Percentiles rank a stretch among this genome's conserved stretches.
phyloP scores from a whole-genome alignment of 2,329 filamentous ascomycete species.

The Penicillium polonicum region DNA sequence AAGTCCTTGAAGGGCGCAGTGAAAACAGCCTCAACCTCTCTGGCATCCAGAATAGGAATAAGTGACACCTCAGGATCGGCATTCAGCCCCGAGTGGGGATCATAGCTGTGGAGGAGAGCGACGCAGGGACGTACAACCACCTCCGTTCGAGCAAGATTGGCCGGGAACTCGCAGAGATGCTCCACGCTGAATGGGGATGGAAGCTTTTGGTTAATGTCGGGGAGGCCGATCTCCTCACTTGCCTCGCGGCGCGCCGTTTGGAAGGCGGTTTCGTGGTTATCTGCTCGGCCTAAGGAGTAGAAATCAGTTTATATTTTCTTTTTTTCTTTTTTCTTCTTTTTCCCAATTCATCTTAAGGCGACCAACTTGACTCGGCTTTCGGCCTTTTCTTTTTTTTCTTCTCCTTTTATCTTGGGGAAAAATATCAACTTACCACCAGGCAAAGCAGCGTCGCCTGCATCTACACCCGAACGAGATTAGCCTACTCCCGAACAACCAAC shows the following conservation, averaged over 20 bases:
- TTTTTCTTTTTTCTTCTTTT: conserved; percentile 7
- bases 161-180: conserved; percentile 80
- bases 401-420: background rate
- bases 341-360: background rate
- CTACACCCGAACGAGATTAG: conserved; percentile 29
- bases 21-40: conserved; percentile 92
- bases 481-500: conserved; percentile 4
- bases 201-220: conserved; percentile 66
- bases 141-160: conserved; percentile 70
- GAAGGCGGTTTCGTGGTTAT: conserved; percentile 60
- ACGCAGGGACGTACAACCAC: conserved; percentile 74
- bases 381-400: background rate
- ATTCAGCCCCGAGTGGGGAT: conserved; percentile 42
- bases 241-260: conserved; percentile 87
- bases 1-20: conserved; percentile 87
- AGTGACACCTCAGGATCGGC: conserved; percentile 65
- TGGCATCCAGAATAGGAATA: conserved; percentile 78
- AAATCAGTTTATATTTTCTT: background rate
- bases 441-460: conserved; percentile 82
- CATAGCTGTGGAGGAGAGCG: conserved; percentile 69
- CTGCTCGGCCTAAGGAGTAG: conserved; percentile 51
- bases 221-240: conserved; percentile 88
- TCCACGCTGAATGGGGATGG: conserved; percentile 80
- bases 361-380: background rate
- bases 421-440: conserved; percentile 68